Conservation (phyloP, 2,329 filamentous ascomycete species). For the Aspergillus eucalypticola region DNA sequence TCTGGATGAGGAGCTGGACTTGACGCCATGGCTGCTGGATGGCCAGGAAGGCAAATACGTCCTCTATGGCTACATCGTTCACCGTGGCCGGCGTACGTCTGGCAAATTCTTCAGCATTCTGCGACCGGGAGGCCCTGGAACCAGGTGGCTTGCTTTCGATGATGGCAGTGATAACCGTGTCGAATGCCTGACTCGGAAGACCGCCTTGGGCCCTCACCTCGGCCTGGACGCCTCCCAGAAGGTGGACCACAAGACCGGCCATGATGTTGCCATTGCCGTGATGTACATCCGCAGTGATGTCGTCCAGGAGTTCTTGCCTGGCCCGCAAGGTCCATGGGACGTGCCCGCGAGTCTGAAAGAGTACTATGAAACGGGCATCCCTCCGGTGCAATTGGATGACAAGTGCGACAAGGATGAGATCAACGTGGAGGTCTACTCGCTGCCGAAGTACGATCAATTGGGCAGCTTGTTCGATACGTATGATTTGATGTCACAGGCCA, state of each 20-base stretch:
- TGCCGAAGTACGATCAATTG: conserved; percentile 35
- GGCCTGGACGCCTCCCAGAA: conserved; percentile 47
- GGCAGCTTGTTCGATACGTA: conserved; percentile 47
- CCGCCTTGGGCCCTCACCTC: conserved; percentile 55
- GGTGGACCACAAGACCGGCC: conserved; percentile 43
- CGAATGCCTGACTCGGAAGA: conserved; percentile 57
- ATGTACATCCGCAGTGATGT: conserved; percentile 58
- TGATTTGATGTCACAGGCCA: conserved; percentile 44
- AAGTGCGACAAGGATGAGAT: conserved; percentile 27
- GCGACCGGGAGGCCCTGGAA: conserved; percentile 56
- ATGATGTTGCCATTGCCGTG: conserved; percentile 56
- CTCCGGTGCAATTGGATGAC: conserved; percentile 16
- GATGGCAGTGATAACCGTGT: conserved; percentile 58
- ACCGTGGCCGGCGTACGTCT: conserved; percentile 60
- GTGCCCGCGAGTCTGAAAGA: conserved; percentile 43
- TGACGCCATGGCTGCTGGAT: conserved; percentile 40
- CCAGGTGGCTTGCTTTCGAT: conserved; percentile 62
- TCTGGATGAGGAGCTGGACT: conserved; percentile 55
- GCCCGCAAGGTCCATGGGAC: conserved; percentile 51
- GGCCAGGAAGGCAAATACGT: conserved; percentile 50
- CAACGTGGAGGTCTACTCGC: conserved; percentile 43
- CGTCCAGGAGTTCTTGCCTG: conserved; percentile 43
- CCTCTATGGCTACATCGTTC: conserved; percentile 62
- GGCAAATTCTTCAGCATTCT: conserved; percentile 62
- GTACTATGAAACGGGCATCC: conserved; percentile 40